Percentiles rank a stretch among this genome's conserved stretches.
Conservation (phyloP, 176 grass and related monocot genomes). For the Rhynchospora breviuscula region DNA sequence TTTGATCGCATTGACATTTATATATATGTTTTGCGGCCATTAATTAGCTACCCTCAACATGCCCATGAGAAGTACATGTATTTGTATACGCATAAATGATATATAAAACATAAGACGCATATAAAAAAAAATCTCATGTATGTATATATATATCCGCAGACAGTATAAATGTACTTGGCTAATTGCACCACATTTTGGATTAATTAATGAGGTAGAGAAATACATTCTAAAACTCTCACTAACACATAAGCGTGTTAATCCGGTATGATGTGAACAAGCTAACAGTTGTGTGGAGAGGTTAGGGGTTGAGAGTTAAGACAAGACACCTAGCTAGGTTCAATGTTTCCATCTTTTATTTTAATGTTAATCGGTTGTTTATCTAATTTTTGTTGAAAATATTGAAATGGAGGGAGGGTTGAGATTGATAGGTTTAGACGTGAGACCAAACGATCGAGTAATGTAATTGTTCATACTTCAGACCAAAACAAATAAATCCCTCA, state of each 20-base stretch:
- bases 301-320: constrained; percentile 6
- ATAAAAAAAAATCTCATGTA: neutral
- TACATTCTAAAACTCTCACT: no score
- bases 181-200: neutral
- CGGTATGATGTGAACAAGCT: constrained; percentile 23
- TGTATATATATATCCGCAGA: neutral
- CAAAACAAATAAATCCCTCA: constrained; percentile 3
- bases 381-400: neutral
- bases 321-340: neutral
- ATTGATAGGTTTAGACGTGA: constrained; percentile 22
- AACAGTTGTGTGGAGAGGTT: constrained; percentile 3
- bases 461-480: neutral
- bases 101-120: neutral
- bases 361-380: neutral
- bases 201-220: neutral
- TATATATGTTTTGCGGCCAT: no score
- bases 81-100: no score
- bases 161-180: neutral
- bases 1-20: no score
- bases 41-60: no score
- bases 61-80: no score
- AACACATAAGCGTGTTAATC: neutral
- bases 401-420: neutral
- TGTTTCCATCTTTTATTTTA: neutral
- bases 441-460: constrained; percentile 18